Percentiles rank a stretch among this genome's conserved stretches.
Evolutionary conservation across 306 rosid species (phyloP).

Genomic region (Potentilla sterilis): DNA sequence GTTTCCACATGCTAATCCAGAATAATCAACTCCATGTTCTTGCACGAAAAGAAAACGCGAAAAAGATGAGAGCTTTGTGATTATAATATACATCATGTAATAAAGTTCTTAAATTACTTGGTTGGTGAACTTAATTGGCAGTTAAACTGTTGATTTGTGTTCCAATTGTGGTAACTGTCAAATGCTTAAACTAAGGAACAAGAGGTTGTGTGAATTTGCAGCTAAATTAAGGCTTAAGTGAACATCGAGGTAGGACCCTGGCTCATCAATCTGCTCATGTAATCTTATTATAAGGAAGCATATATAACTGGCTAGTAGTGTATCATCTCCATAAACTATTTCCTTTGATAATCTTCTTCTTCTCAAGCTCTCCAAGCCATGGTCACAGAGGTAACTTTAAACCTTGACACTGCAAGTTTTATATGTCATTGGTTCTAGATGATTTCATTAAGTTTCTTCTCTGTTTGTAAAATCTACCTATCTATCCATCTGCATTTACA

Average conservation of each 20-base stretch:
- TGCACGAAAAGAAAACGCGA: not conserved
- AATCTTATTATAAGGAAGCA: conserved; percentile 39
- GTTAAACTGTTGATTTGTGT: conserved; percentile 23
- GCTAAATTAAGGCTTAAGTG: conserved; percentile 11
- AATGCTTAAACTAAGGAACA: not conserved
- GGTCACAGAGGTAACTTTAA: conserved; percentile 51
- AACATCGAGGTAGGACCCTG: conserved; percentile 56
- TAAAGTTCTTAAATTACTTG: conserved; percentile 16
- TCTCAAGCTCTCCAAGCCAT: conserved; percentile 35
- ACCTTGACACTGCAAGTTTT: not conserved
- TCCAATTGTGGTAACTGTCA: conserved; percentile 1
- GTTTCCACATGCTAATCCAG: not conserved
- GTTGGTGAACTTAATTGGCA: conserved; percentile 15
- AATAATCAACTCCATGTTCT: conserved; percentile 19
- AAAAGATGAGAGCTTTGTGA: not conserved
- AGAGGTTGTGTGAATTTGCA: conserved; percentile 16
- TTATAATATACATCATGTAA: not conserved
- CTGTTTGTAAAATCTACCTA: conserved; percentile 10
- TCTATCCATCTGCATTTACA: not conserved
- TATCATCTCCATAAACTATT: conserved; percentile 4
- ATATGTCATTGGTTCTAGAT: not conserved
- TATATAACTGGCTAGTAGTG: conserved; percentile 12
- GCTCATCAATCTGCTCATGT: conserved; percentile 26
- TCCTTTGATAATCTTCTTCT: conserved; percentile 40
- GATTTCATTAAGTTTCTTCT: not conserved